Percentiles rank a stretch among this genome's conserved stretches.
Evolutionary conservation across 2,329 filamentous ascomycete genomes (phyloP).

Genomic region (Trichoderma guizhouense): DNA sequence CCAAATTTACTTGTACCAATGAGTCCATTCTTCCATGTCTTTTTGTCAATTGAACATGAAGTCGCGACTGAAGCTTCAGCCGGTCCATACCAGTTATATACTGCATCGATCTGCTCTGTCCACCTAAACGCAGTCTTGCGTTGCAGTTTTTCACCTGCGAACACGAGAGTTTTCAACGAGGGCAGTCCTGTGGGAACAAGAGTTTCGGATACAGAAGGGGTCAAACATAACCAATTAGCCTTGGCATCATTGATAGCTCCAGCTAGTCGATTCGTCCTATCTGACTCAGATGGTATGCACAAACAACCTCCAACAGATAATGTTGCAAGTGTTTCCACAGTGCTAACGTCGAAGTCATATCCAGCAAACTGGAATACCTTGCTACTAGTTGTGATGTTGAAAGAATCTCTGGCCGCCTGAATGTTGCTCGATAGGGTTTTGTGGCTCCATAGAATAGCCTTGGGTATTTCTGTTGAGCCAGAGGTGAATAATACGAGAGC

Average conservation of each 20-base stretch:
- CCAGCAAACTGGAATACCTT: constrained; percentile 9
- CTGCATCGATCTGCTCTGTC: background rate
- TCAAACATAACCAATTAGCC: background rate
- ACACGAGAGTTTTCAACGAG: background rate
- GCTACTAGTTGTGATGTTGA: background rate
- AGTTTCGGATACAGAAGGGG: background rate
- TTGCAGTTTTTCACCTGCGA: constrained; percentile 3
- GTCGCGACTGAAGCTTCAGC: background rate
- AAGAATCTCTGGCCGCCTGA: background rate
- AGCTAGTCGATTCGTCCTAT: background rate
- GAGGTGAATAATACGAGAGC: constrained; percentile 47
- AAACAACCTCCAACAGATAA: background rate
- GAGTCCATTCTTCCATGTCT: background rate
- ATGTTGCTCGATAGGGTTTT: background rate
- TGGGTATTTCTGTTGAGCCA: constrained; percentile 48
- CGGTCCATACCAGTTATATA: constrained; percentile 9
- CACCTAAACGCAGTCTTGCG: background rate
- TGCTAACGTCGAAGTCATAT: constrained; percentile 10
- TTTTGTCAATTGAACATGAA: background rate
- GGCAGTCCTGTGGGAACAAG: background rate
- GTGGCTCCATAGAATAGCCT: constrained; percentile 42
- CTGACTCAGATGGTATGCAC: constrained; percentile 9
- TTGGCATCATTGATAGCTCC: background rate
- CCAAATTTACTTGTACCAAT: background rate
- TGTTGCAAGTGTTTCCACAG: background rate